These are phyloP conservation scores for Chrysanthemum lavandulifolium DNA, from an alignment of 129 eudicot species.

Conservation along the genomic window DNA sequence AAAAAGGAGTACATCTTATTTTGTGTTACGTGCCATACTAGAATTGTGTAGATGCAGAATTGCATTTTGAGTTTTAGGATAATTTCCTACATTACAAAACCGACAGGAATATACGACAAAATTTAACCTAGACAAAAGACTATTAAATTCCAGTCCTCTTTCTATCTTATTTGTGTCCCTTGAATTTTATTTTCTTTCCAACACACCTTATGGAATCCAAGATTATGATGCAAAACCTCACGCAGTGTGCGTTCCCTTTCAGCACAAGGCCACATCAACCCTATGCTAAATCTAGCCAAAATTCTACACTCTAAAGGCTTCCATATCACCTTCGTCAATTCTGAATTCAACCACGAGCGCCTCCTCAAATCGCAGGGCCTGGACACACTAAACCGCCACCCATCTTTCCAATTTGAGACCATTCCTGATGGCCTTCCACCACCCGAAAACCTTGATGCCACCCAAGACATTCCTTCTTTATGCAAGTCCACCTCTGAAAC, in stretches of 20 bases:
- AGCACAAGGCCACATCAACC: conserved; percentile 58
- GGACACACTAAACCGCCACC: conserved; percentile 9
- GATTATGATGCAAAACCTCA: conserved; percentile 21
- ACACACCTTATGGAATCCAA: background rate
- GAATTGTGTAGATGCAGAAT: no score
- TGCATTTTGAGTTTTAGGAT: no score
- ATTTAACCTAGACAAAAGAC: no score
- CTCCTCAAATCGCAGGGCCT: conserved; percentile 36
- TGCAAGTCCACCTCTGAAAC: conserved; percentile 21
- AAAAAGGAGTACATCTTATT: no score
- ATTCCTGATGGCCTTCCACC: conserved; percentile 62
- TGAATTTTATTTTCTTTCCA: no score
- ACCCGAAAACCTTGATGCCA: conserved; percentile 15
- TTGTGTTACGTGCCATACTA: no score
- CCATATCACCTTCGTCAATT: conserved; percentile 54
- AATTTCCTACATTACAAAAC: no score
- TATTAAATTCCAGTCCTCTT: no score
- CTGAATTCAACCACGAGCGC: conserved; percentile 43
- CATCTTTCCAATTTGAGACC: conserved; percentile 35
- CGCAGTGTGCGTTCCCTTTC: conserved; percentile 54
- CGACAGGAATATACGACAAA: no score
- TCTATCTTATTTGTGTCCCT: no score
- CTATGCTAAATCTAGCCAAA: conserved; percentile 42
- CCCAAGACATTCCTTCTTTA: conserved; percentile 33
- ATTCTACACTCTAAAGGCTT: conserved; percentile 44